phyloP scores from a whole-genome alignment of 2,329 filamentous ascomycete species.

The Penicillium frequentans region DNA sequence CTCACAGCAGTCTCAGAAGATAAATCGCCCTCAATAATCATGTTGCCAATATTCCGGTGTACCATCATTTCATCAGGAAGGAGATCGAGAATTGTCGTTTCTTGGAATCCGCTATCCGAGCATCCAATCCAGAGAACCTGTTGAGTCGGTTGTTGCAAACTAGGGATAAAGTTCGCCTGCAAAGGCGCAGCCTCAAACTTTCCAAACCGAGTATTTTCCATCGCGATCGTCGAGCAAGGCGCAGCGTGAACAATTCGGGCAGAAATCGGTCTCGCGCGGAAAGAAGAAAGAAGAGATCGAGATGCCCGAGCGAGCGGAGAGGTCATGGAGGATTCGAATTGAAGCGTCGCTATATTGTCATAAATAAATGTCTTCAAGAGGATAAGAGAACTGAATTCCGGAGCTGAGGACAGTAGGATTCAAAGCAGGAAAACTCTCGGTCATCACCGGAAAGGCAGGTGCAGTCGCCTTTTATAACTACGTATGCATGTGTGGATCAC shows the following conservation, averaged over 20 bases:
- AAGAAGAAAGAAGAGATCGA: neutral
- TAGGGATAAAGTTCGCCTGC: constrained; percentile 11
- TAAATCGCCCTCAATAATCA: constrained; percentile 21
- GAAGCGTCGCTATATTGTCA: neutral
- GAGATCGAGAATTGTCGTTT: constrained; percentile 12
- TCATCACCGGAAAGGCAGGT: neutral
- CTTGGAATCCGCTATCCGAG: constrained; percentile 18
- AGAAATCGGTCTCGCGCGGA: neutral
- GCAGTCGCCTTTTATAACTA: neutral
- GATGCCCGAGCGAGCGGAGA: neutral
- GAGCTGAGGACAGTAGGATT: neutral
- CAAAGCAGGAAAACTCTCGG: neutral
- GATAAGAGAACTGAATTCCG: too few relatives aligned
- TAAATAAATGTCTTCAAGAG: neutral
- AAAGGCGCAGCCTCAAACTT: neutral
- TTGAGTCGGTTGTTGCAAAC: constrained; percentile 3
- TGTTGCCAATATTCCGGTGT: constrained; percentile 21
- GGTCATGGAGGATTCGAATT: neutral
- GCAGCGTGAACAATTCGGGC: neutral
- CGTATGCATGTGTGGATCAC: neutral
- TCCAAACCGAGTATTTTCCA: neutral
- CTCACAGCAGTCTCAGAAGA: constrained; percentile 18
- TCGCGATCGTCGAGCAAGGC: neutral
- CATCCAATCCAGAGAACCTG: constrained; percentile 23
- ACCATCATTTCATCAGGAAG: constrained; percentile 17